These are phyloP conservation scores for Meripilus lineatus DNA, from an alignment of 1,284 basidiomycete genomes.

Conservation along the genomic window DNA sequence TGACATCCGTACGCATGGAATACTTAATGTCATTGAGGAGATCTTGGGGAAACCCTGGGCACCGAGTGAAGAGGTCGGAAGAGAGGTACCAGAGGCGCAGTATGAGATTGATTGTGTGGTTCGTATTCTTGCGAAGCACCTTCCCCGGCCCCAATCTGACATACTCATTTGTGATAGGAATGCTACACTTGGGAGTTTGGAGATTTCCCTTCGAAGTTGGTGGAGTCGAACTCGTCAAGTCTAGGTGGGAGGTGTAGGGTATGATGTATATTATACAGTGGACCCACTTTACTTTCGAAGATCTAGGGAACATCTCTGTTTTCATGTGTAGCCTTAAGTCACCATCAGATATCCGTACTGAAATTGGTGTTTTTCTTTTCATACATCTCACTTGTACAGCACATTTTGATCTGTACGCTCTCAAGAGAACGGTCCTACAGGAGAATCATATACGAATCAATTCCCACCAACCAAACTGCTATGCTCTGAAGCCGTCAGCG, in stretches of 20 bases:
- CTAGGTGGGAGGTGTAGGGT: no score
- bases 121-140: conserved; percentile 20
- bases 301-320: no score
- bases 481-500: conserved; percentile 11
- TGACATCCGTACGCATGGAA: conserved; percentile 79
- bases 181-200: conserved; percentile 74
- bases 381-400: no score
- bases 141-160: not conserved
- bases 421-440: not conserved
- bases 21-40: conserved; percentile 78
- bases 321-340: no score
- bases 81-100: conserved; percentile 52
- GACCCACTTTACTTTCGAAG: no score
- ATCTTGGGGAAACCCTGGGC: conserved; percentile 76
- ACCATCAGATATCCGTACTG: no score
- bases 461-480: no score
- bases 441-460: not conserved
- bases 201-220: conserved; percentile 31
- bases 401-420: not conserved
- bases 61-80: conserved; percentile 48
- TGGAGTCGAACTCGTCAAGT: no score
- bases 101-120: conserved; percentile 62
- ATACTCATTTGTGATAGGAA: conserved; percentile 40
- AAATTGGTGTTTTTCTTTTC: no score
- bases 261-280: no score